phyloP scores from a whole-genome alignment of 805 yeast genomes.

The Cyberlindnera euphorbiiphila region DNA sequence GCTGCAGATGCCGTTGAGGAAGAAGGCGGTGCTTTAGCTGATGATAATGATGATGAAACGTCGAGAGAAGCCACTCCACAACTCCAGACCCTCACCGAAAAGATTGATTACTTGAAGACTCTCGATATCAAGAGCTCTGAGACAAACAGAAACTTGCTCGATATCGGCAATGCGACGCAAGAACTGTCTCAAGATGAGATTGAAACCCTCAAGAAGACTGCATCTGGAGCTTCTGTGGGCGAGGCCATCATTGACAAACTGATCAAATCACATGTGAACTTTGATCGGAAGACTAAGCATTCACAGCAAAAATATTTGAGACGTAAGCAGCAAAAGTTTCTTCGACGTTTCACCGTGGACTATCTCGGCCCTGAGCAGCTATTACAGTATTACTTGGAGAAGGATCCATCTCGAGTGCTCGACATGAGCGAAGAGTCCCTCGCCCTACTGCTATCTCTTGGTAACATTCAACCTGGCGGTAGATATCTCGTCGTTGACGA shows the following conservation, averaged over 20 bases:
- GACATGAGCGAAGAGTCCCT: slow-evolving; percentile 84
- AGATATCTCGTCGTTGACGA: slow-evolving; percentile 86
- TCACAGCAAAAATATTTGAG: slow-evolving; percentile 91
- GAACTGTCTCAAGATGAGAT: slow-evolving; percentile 75
- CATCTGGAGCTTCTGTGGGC: slow-evolving; percentile 57
- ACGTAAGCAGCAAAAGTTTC: slow-evolving; percentile 88
- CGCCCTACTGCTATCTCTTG: slow-evolving; percentile 72
- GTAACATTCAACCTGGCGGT: slow-evolving; percentile 86
- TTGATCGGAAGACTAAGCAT: slow-evolving; percentile 81
- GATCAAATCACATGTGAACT: slow-evolving; percentile 78
- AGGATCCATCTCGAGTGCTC: slow-evolving; percentile 58
- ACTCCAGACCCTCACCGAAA: slow-evolving; percentile 25
- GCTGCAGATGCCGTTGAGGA: slow-evolving; percentile 26
- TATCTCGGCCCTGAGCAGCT: slow-evolving; percentile 67
- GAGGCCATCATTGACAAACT: slow-evolving; percentile 77
- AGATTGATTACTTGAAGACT: slow-evolving; percentile 29
- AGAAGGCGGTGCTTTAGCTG: slow-evolving; percentile 17
- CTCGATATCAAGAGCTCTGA: slow-evolving; percentile 44
- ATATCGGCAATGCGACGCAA: slow-evolving; percentile 70
- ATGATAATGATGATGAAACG: slow-evolving; percentile 31
- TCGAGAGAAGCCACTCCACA: slow-evolving; percentile 32
- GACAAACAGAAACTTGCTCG: slow-evolving; percentile 60
- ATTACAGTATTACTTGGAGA: slow-evolving; percentile 70
- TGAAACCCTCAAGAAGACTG: slow-evolving; percentile 71
- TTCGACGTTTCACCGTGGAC: slow-evolving; percentile 80